phyloP scores from a whole-genome alignment of 208 protist species.

The Leishmania major region DNA sequence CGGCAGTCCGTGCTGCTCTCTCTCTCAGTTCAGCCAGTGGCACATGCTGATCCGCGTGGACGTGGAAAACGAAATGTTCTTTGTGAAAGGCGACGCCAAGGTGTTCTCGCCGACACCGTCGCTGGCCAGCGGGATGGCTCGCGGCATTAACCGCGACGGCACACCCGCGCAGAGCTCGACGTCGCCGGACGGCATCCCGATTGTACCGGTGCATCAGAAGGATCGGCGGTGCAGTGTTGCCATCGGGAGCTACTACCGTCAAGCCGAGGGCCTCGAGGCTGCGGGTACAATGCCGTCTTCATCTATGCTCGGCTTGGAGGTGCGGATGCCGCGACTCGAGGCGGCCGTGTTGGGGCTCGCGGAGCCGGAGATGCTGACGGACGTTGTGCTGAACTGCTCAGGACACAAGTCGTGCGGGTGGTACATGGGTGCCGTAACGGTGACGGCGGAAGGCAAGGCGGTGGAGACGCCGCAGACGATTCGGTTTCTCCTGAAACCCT shows the following conservation, averaged over 20 bases:
- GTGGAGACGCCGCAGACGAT: conserved; percentile 51
- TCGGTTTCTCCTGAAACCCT: conserved; percentile 78
- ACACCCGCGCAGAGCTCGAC: conserved; percentile 43
- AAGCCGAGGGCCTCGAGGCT: conserved; percentile 35
- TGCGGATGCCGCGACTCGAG: conserved; percentile 78
- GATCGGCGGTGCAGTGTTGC: conserved; percentile 57
- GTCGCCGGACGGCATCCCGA: conserved; percentile 60
- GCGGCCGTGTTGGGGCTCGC: conserved; percentile 62
- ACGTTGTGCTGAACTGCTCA: conserved; percentile 80
- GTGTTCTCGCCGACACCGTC: conserved; percentile 79
- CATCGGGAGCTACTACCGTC: conserved; percentile 57
- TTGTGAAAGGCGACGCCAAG: conserved; percentile 73
- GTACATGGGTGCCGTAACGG: conserved; percentile 71
- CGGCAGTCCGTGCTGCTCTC: conserved; percentile 35
- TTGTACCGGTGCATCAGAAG: conserved; percentile 61
- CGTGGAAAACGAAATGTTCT: conserved; percentile 79
- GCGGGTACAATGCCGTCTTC: conserved; percentile 22
- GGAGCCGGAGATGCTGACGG: conserved; percentile 48
- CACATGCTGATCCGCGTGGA: conserved; percentile 83
- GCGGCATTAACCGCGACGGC: conserved; percentile 57
- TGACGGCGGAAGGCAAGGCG: conserved; percentile 37
- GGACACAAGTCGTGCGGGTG: conserved; percentile 78
- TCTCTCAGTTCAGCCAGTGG: conserved; percentile 78
- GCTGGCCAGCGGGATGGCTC: conserved; percentile 54
- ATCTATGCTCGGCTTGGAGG: conserved; percentile 69